phyloP scores from a whole-genome alignment of 148 eudicot species.

The Rhododendron ferrugineum region DNA sequence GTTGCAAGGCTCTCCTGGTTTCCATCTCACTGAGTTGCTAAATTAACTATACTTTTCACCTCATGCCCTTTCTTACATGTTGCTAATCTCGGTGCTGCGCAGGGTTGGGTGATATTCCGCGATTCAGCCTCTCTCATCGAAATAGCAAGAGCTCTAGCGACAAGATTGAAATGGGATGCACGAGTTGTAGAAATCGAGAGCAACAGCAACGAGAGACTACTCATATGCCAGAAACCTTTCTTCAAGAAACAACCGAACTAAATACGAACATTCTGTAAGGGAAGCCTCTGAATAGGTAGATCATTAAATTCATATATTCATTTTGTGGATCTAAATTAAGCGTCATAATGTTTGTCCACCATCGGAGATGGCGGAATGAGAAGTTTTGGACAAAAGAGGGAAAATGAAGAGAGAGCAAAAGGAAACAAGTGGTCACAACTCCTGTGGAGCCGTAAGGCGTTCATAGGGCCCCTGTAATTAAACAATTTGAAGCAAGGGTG shows the following conservation, averaged over 20 bases:
- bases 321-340: conserved; percentile 12
- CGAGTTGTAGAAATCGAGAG: conserved; percentile 80
- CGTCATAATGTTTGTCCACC: conserved; percentile 18
- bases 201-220: conserved; percentile 74
- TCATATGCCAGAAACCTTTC: conserved; percentile 92
- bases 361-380: conserved; percentile 8
- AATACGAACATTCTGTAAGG: conserved; percentile 1
- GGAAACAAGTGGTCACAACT: conserved; percentile 11
- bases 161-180: conserved; percentile 93
- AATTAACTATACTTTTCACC: not conserved
- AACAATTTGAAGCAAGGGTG: conserved; percentile 29
- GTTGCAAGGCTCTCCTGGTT: not conserved
- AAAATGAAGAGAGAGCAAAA: conserved; percentile 11
- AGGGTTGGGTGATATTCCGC: conserved; percentile 94
- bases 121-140: conserved; percentile 65
- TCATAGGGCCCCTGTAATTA: conserved; percentile 77
- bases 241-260: conserved; percentile 57
- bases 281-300: conserved; percentile 9
- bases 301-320: conserved; percentile 29
- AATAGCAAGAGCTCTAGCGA: conserved; percentile 57
- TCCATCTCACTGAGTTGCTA: not conserved
- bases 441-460: conserved; percentile 88
- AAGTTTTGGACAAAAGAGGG: conserved; percentile 29
- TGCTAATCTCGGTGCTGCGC: conserved; percentile 23
- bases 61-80: not conserved